These are phyloP conservation scores for Coniosporium apollinis DNA, from an alignment of 495 filamentous ascomycete species.

Conservation along the genomic window DNA sequence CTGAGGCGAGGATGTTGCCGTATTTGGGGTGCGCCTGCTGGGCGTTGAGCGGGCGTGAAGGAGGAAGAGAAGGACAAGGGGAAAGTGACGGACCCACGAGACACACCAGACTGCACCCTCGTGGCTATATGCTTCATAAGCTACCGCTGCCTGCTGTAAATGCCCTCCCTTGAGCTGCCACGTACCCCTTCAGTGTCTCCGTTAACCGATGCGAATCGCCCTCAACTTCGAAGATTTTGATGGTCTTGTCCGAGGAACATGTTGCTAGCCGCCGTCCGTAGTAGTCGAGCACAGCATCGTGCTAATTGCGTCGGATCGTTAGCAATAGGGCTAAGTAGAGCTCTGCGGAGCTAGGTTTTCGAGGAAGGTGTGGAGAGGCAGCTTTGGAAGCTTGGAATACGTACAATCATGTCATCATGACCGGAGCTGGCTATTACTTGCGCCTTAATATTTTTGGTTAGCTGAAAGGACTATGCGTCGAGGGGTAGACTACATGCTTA, in stretches of 20 bases:
- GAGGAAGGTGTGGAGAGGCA: background rate
- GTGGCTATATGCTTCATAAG: background rate
- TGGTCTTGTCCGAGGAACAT: slow-evolving; percentile 93
- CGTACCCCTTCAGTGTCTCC: slow-evolving; percentile 89
- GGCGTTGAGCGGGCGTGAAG: slow-evolving; percentile 9
- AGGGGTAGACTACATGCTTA: no score
- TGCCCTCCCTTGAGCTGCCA: no score
- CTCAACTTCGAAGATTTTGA: slow-evolving; percentile 98
- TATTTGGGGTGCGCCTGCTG: slow-evolving; percentile 83
- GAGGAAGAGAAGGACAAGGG: slow-evolving; percentile 3
- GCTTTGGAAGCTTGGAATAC: slow-evolving; percentile 21
- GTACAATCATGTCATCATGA: slow-evolving; percentile 99
- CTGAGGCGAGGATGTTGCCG: slow-evolving; percentile 89
- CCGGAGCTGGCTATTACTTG: slow-evolving; percentile 81
- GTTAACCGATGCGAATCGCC: slow-evolving; percentile 78
- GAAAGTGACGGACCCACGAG: slow-evolving; percentile 50
- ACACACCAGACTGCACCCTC: slow-evolving; percentile 31
- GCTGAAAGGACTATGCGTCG: no score
- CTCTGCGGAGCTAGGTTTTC: no score
- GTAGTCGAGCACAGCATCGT: slow-evolving; percentile 95
- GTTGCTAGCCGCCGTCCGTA: slow-evolving; percentile 94
- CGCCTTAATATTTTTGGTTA: no score
- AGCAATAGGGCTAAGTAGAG: no score
- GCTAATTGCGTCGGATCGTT: slow-evolving; percentile 33
- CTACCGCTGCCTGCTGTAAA: no score